A percentile compares a stretch with the other conserved stretches of the same genome.
Evolutionary conservation across 208 protist genomes (phyloP).

Genomic region (Wallacemonas rigidus): DNA sequence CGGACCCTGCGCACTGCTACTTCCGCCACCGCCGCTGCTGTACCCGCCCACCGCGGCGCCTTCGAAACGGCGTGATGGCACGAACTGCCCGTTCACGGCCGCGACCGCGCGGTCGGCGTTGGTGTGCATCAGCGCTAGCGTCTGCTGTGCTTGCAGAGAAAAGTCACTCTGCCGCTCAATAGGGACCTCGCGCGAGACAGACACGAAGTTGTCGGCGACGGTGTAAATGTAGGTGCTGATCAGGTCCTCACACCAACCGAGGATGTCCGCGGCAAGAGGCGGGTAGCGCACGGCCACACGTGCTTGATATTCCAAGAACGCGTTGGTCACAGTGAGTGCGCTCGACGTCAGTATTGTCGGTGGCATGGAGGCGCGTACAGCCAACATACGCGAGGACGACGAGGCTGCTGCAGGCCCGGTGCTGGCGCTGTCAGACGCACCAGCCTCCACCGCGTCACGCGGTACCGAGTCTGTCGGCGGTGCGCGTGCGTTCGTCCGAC

Average conservation of each 20-base stretch:
- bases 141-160: slow-evolving; percentile 39
- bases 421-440: slow-evolving; percentile 6
- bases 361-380: slow-evolving; percentile 26
- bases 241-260: slow-evolving; percentile 75
- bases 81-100: slow-evolving; percentile 36
- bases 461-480: too few relatives aligned
- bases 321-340: slow-evolving; percentile 58
- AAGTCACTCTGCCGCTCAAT: slow-evolving; percentile 81
- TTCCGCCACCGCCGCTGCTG: background rate
- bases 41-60: slow-evolving; percentile 9
- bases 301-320: slow-evolving; percentile 74
- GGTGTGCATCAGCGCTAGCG: slow-evolving; percentile 52
- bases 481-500: background rate
- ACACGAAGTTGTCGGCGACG: slow-evolving; percentile 86
- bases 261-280: slow-evolving; percentile 65
- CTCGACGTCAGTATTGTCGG: slow-evolving; percentile 60
- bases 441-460: too few relatives aligned
- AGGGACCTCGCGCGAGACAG: slow-evolving; percentile 64
- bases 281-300: slow-evolving; percentile 77
- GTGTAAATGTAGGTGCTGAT: slow-evolving; percentile 77
- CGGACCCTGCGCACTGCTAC: background rate
- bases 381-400: slow-evolving; percentile 21
- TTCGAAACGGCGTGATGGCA: slow-evolving; percentile 9
- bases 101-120: slow-evolving; percentile 43
- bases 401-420: slow-evolving; percentile 15